Evolutionary conservation across 164 flowering plant genomes (phyloP).

Genomic region (Sedum album): DNA sequence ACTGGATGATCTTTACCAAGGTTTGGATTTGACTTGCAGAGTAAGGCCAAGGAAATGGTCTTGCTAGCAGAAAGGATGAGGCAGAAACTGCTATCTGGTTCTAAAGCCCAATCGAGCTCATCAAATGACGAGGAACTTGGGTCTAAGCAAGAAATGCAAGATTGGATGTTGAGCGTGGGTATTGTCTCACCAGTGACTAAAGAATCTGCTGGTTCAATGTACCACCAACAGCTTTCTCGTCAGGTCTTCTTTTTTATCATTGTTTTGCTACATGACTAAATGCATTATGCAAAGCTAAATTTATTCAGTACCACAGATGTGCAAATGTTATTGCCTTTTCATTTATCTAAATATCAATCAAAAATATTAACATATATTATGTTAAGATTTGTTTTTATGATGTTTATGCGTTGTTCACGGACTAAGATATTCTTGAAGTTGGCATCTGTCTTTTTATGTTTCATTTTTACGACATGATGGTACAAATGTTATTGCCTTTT

Average conservation of each 20-base stretch:
- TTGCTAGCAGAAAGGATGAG: conserved; percentile 95
- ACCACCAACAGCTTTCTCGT: conserved; percentile 96
- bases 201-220: conserved; percentile 92
- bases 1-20: background rate
- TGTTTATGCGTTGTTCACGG: background rate
- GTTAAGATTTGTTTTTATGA: background rate
- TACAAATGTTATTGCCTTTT: too few species aligned
- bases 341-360: too few species aligned
- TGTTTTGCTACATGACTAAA: background rate
- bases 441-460: background rate
- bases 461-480: background rate
- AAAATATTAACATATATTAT: background rate
- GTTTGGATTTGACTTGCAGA: conserved; percentile 26
- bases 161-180: conserved; percentile 92
- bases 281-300: too few species aligned
- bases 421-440: background rate
- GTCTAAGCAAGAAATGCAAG: conserved; percentile 93
- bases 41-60: conserved; percentile 98
- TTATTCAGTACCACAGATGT: too few species aligned
- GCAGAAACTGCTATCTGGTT: conserved; percentile 69
- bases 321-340: too few species aligned
- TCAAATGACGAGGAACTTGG: conserved; percentile 74
- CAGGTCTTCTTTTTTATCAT: conserved; percentile 43
- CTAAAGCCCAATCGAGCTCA: conserved; percentile 39
- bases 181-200: conserved; percentile 92